Conservation (phyloP, 225 moss, liverwort and hornwort genomes). For the Pseudoscleropodium purum region DNA sequence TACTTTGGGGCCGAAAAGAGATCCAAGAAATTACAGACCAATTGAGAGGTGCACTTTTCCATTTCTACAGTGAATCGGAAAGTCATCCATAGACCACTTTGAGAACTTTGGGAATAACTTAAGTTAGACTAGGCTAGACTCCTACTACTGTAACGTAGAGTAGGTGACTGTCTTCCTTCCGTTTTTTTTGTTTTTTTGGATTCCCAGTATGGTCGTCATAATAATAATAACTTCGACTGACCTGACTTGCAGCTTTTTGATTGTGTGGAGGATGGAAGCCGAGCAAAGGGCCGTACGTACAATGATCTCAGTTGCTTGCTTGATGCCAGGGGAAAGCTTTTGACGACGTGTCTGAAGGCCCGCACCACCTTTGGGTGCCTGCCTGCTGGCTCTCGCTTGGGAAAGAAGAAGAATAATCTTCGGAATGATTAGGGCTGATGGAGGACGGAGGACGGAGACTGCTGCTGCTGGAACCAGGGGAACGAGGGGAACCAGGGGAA, state of each 20-base stretch:
- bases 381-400: not conserved
- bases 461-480: too few relatives aligned
- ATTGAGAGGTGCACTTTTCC: not conserved
- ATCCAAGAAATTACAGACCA: not conserved
- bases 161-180: not conserved
- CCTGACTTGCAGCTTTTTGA: not conserved
- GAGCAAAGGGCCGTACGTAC: not conserved
- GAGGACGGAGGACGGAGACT: not conserved
- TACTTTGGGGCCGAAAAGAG: not conserved
- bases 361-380: not conserved
- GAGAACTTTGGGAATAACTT: not conserved
- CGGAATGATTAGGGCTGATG: not conserved
- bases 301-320: not conserved
- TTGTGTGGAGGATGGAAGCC: not conserved
- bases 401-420: not conserved
- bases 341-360: not conserved
- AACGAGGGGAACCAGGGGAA: not conserved
- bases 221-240: too few relatives aligned
- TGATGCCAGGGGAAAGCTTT: not conserved
- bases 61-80: not conserved
- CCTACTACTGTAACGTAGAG: not conserved
- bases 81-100: not conserved
- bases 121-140: not conserved
- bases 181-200: not conserved
- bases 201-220: not conserved